Evolutionary conservation across 306 rosid species (phyloP).

Genomic region (Phaseolus lunatus): DNA sequence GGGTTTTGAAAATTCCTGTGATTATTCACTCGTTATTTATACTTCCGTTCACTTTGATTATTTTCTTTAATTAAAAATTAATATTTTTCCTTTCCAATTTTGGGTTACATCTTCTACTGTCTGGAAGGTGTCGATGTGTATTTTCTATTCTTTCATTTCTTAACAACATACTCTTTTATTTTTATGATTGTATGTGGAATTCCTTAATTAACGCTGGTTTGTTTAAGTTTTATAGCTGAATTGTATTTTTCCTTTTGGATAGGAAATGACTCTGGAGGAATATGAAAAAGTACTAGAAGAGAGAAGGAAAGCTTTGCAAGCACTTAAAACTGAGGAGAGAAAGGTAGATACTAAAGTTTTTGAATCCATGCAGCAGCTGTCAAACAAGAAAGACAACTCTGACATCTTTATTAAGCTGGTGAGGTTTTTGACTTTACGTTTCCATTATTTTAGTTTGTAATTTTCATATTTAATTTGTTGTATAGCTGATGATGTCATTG

Average conservation of each 20-base stretch:
- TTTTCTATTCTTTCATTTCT: neutral
- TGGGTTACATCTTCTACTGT: neutral
- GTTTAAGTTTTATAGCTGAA: neutral
- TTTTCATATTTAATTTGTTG: neutral
- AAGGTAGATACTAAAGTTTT: slow-evolving; percentile 72
- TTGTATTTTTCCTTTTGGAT: neutral
- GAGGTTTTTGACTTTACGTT: slow-evolving; percentile 14
- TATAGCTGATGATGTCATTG: neutral
- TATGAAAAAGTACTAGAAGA: slow-evolving; percentile 80
- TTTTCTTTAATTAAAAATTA: neutral
- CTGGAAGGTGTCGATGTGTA: neutral
- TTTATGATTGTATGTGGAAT: neutral
- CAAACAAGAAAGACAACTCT: slow-evolving; percentile 64
- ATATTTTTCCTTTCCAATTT: neutral
- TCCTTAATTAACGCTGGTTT: neutral
- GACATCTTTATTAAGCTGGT: slow-evolving; percentile 80
- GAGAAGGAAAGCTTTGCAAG: slow-evolving; percentile 68
- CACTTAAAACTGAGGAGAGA: slow-evolving; percentile 68
- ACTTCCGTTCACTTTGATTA: neutral
- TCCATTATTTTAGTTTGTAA: neutral
- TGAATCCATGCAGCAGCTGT: slow-evolving; percentile 76
- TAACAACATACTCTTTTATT: neutral
- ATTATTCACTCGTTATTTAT: neutral
- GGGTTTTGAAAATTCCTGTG: neutral
- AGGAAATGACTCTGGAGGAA: slow-evolving; percentile 89